Evolutionary conservation across 306 rosid species (phyloP), one percentile per base, ranked within the genome.

Genomic region (Fragaria vesca): DNA sequence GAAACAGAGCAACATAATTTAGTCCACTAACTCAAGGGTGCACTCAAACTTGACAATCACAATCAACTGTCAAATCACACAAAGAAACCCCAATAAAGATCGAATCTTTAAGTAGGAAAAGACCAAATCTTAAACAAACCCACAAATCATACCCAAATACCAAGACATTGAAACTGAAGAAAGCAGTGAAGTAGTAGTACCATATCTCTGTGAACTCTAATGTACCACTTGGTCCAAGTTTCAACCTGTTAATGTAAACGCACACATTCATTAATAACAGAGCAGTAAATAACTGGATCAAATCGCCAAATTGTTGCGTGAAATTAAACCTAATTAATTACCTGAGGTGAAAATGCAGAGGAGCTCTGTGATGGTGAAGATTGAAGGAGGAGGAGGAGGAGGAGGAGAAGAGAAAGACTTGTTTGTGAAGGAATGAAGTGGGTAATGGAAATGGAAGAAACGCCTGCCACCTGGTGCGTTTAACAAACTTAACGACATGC

Each of bases 141-240:
- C 38, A 28, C n/a, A 12, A 36, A 6, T 18, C 24, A 6, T 1
- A 58, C 6, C 51, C 51, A 55, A 12, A 62, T 62, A 4, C 18
- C 47, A 60, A 46, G 6, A 13, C 0, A 62, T 47, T 42, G 30
- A 32, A 43, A 4, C 50, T 0, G 26, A 7, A 43, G 66, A 54
- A 76, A 63, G 26, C 70, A 48, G 26, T 61, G 0, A 4, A 26
- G 62, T 73, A 84, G 26, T 54, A 54, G 34, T 32, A 32, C 34
- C 34, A 32, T 32, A 32, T 32, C 34, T 32, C 34, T 3, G 34
- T 32, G 34, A 32, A 32, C 34, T 32, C 34, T 32, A 32, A 32
- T 32, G 34, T 32, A 32, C 34, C 34, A 32, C 34, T 32, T 32
- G 34, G 4, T 32, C 4, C 34, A 32, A 32, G 34, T 32, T 32